Percentiles rank a stretch among this genome's conserved stretches.
phyloP scores from a whole-genome alignment of 2,329 filamentous ascomycete genomes.

The Penicillium oxalicum region DNA sequence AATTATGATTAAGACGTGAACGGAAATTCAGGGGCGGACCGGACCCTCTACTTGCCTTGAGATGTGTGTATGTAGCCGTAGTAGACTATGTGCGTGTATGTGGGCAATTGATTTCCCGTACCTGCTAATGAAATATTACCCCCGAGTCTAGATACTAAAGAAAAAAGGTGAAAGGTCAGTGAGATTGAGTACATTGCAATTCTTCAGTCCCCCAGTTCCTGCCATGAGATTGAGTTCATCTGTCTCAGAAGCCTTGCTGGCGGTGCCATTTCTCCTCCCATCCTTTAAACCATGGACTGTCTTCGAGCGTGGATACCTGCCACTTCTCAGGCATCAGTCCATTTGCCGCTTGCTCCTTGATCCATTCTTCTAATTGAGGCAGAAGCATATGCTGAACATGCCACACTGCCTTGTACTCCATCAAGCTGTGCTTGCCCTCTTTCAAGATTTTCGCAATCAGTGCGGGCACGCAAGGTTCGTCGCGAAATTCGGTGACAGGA shows the following conservation, averaged over 20 bases:
- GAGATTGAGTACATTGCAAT: no score
- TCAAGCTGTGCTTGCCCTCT: constrained; percentile 63
- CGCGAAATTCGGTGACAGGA: constrained; percentile 60
- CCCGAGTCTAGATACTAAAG: no score
- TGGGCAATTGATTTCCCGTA: no score
- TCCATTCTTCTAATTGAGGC: constrained; percentile 59
- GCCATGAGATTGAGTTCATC: not conserved
- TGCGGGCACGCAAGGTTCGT: constrained; percentile 68
- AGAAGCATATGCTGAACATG: constrained; percentile 69
- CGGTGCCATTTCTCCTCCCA: constrained; percentile 71
- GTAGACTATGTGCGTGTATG: no score
- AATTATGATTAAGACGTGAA: not conserved
- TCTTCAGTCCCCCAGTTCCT: no score
- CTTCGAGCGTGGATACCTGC: constrained; percentile 63
- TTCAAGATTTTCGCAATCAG: constrained; percentile 63
- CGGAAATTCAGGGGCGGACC: no score
- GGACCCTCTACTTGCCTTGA: no score
- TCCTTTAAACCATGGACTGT: constrained; percentile 68
- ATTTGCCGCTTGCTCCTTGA: constrained; percentile 58
- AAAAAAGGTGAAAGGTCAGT: no score
- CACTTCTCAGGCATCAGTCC: constrained; percentile 57
- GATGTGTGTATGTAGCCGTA: no score
- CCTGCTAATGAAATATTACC: no score
- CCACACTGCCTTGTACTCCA: constrained; percentile 79
- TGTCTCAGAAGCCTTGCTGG: constrained; percentile 54